Percentiles rank a stretch among this genome's conserved stretches.
Conservation (phyloP, 352 stramenopile genomes). For the Blastocystis sp. region DNA sequence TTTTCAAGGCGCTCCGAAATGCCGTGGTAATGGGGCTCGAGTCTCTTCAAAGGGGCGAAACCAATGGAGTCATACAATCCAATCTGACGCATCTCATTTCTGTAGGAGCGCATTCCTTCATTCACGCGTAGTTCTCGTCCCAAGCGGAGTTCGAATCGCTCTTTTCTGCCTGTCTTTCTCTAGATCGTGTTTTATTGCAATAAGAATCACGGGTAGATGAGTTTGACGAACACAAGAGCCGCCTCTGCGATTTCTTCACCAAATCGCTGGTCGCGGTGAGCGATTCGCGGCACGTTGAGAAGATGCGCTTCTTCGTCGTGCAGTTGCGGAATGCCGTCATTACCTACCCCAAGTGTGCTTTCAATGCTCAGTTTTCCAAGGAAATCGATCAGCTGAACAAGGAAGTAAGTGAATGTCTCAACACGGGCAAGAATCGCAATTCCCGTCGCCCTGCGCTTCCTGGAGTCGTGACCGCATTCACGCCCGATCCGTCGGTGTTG, state of each 20-base stretch:
- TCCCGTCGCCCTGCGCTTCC: not conserved
- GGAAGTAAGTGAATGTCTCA: not conserved
- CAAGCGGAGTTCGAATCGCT: not conserved
- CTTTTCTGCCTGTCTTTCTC: not conserved
- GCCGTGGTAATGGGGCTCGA: not conserved
- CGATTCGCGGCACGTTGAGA: not conserved
- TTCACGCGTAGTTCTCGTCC: not conserved
- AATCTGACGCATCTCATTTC: not conserved
- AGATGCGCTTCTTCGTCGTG: not conserved
- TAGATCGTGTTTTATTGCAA: not conserved
- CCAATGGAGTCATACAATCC: not conserved
- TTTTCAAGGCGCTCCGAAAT: not conserved
- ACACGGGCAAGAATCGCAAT: not conserved
- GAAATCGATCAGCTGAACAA: slow-evolving; percentile 1
- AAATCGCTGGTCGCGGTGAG: not conserved
- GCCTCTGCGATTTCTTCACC: not conserved
- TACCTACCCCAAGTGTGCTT: slow-evolving; percentile 22
- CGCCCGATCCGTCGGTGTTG: not conserved
- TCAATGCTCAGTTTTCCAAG: slow-evolving; percentile 28
- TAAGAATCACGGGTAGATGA: not conserved
- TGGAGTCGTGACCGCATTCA: not conserved
- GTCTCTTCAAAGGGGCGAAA: not conserved
- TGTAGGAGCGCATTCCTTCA: not conserved
- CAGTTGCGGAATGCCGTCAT: slow-evolving; percentile 6
- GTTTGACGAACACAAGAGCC: not conserved